phyloP scores from a whole-genome alignment of 495 filamentous ascomycete species.

The Penicillium manginii region DNA sequence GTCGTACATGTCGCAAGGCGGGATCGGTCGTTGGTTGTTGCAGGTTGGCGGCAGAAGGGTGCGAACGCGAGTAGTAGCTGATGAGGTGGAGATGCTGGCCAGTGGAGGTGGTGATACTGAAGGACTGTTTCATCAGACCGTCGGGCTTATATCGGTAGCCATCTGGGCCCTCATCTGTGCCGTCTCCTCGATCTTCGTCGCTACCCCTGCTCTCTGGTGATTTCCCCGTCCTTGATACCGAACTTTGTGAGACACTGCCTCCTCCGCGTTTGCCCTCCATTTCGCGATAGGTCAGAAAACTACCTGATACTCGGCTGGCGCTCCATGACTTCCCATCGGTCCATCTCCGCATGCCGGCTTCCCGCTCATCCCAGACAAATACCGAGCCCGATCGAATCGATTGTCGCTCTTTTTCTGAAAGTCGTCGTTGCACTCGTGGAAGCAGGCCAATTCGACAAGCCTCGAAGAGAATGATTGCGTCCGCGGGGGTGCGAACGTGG shows the following conservation, averaged over 20 bases:
- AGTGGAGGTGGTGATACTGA: slow-evolving; percentile 92
- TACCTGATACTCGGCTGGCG: slow-evolving; percentile 94
- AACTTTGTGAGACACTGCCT: slow-evolving; percentile 58
- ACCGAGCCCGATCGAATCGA: slow-evolving; percentile 94
- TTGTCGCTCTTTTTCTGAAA: slow-evolving; percentile 97
- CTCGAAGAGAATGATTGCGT: slow-evolving; percentile 97
- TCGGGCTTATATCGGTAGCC: slow-evolving; percentile 97
- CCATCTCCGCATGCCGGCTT: slow-evolving; percentile 98
- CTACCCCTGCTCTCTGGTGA: slow-evolving; percentile 82
- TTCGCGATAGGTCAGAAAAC: slow-evolving; percentile 95
- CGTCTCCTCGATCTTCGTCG: slow-evolving; percentile 75
- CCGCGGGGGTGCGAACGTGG: slow-evolving; percentile 85
- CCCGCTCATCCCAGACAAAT: slow-evolving; percentile 98
- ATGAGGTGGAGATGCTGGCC: slow-evolving; percentile 95
- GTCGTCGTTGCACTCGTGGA: slow-evolving; percentile 86
- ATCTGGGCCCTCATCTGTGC: slow-evolving; percentile 82
- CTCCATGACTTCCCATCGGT: slow-evolving; percentile 99
- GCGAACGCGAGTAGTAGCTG: slow-evolving; percentile 87
- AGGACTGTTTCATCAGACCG: slow-evolving; percentile 98
- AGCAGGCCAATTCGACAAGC: slow-evolving; percentile 89
- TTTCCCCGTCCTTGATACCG: slow-evolving; percentile 65
- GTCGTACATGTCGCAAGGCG: slow-evolving; percentile 78
- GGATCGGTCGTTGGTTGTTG: slow-evolving; percentile 81
- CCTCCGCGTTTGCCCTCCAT: slow-evolving; percentile 95
- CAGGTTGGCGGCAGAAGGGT: slow-evolving; percentile 66